Conservation (phyloP, 2,329 filamentous ascomycete genomes). For the Alternaria triticina region DNA sequence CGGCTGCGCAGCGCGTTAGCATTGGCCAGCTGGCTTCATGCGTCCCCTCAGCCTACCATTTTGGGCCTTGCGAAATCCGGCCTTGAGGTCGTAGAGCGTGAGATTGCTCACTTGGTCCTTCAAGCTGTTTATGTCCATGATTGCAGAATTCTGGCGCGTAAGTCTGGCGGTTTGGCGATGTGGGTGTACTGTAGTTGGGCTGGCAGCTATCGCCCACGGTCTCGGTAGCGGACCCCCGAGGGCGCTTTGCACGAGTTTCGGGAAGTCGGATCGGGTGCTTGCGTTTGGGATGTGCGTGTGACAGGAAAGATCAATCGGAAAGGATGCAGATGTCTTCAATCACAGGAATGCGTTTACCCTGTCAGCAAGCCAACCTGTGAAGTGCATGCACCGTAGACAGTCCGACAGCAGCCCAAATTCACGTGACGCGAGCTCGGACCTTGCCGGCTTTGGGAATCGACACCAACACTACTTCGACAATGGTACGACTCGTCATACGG, state of each 20-base stretch:
- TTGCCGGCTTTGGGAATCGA: background rate
- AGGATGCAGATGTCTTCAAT: background rate
- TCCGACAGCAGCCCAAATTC: background rate
- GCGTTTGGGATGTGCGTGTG: background rate
- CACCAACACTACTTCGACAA: background rate
- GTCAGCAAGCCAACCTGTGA: background rate
- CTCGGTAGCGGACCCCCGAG: conserved; percentile 17
- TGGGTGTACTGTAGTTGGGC: conserved; percentile 7
- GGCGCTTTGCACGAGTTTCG: background rate
- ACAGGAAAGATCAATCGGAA: background rate
- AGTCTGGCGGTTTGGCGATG: background rate
- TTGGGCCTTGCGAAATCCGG: conserved; percentile 91
- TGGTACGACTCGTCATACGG: background rate
- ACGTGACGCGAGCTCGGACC: conserved; percentile 8
- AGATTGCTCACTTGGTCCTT: conserved; percentile 90
- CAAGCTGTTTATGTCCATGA: conserved; percentile 85
- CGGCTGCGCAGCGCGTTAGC: conserved; percentile 64
- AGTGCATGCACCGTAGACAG: background rate
- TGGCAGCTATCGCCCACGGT: conserved; percentile 12
- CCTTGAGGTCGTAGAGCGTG: conserved; percentile 94
- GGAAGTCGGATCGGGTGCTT: background rate
- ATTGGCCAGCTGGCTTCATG: conserved; percentile 23
- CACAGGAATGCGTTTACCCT: background rate
- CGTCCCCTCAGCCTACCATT: conserved; percentile 71
- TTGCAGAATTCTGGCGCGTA: conserved; percentile 30